These are phyloP conservation scores for Oemleria cerasiformis DNA, from an alignment of 306 rosid species.

Conservation along the genomic window DNA sequence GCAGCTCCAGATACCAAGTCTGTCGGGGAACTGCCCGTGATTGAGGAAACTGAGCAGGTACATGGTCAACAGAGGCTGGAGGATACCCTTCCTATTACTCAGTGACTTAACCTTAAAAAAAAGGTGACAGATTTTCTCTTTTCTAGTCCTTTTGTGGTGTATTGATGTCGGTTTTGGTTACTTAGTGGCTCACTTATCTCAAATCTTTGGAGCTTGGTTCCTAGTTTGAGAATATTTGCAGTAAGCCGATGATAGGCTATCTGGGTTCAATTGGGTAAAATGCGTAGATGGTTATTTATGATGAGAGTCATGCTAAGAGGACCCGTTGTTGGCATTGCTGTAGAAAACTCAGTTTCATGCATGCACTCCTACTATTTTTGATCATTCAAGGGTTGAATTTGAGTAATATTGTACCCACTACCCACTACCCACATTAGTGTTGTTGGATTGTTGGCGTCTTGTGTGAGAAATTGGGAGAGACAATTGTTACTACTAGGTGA, in stretches of 20 bases:
- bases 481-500: background rate
- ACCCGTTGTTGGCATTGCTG: background rate
- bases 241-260: background rate
- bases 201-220: background rate
- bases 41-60: conserved; percentile 26
- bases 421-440: background rate
- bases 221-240: background rate
- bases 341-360: background rate
- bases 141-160: background rate
- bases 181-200: background rate
- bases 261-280: background rate
- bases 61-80: conserved; percentile 27
- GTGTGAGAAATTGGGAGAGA: conserved; percentile 2
- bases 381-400: conserved; percentile 2
- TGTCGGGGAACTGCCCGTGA: conserved; percentile 33
- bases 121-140: background rate
- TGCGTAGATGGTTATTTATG: background rate
- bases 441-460: background rate
- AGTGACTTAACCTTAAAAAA: conserved; percentile 25
- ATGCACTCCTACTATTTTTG: background rate
- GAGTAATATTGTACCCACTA: background rate
- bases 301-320: background rate
- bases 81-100: conserved; percentile 29
- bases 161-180: background rate
- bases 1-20: conserved; percentile 26